Conservation (phyloP, 2,329 filamentous ascomycete species). For the Colletotrichum siamense region DNA sequence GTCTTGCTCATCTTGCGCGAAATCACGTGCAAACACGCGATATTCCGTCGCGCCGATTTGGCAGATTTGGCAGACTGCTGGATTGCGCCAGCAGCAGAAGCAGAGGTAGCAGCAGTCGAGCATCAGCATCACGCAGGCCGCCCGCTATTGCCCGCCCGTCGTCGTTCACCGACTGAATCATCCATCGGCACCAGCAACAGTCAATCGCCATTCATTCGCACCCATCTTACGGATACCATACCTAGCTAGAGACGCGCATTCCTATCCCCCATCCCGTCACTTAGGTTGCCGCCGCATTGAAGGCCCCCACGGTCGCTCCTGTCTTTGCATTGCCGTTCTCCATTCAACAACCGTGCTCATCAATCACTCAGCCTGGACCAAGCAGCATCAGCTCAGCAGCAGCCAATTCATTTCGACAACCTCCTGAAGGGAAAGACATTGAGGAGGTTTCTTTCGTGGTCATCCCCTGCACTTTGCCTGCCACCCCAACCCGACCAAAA, state of each 20-base stretch:
- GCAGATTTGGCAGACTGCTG: not conserved
- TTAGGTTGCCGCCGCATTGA: not conserved
- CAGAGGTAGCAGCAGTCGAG: not conserved
- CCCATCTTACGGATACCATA: not conserved
- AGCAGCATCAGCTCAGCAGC: not conserved
- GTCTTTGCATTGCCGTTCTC: not conserved
- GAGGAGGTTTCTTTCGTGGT: not conserved
- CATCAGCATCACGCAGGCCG: not conserved
- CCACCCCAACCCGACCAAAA: not conserved
- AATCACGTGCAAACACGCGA: slow-evolving; percentile 18
- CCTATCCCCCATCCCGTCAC: not conserved
- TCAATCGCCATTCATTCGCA: not conserved
- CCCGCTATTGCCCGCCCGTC: not conserved
- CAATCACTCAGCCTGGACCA: not conserved
- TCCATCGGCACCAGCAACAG: not conserved
- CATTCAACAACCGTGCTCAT: not conserved
- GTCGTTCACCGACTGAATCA: not conserved
- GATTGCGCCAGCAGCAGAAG: not conserved
- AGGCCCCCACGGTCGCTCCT: not conserved
- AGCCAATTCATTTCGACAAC: not conserved
- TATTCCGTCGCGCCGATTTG: not conserved
- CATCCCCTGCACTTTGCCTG: not conserved
- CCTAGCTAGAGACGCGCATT: not conserved
- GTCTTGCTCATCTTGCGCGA: not conserved
- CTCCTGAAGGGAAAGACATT: not conserved